Evolutionary conservation across 2,329 filamentous ascomycete species (phyloP).

Genomic region (Exophiala sp.): DNA sequence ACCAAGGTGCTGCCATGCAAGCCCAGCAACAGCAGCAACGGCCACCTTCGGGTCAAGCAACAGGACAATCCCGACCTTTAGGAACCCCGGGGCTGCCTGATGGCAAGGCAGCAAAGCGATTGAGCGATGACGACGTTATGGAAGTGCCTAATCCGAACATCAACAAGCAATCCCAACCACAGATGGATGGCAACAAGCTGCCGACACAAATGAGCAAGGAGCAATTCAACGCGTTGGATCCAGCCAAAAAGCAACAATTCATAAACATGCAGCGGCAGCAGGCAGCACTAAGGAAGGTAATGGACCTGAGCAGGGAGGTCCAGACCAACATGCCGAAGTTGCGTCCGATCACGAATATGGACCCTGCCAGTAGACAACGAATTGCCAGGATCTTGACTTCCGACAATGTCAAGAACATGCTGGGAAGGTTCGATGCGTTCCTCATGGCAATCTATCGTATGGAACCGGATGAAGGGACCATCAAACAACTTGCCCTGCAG

Average conservation of each 20-base stretch:
- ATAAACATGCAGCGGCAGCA: conserved; percentile 31
- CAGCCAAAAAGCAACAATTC: conserved; percentile 42
- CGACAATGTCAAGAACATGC: conserved; percentile 40
- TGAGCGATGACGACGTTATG: conserved; percentile 45
- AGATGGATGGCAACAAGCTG: conserved; percentile 5
- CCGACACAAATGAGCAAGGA: conserved; percentile 20
- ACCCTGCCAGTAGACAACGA: conserved; percentile 27
- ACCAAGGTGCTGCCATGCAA: conserved; percentile 5
- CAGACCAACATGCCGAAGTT: conserved; percentile 36
- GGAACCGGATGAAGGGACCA: conserved; percentile 36
- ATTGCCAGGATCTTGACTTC: conserved; percentile 33
- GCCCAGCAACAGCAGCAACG: conserved; percentile 13
- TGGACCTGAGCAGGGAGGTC: conserved; percentile 38
- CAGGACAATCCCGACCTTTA: conserved; percentile 14
- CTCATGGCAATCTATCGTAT: conserved; percentile 39
- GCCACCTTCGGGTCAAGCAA: conserved; percentile 14
- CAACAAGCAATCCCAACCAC: conserved; percentile 8
- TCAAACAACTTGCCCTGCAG: conserved; percentile 30
- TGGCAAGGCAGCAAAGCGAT: conserved; percentile 45
- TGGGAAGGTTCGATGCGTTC: conserved; percentile 42
- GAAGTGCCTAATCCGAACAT: conserved; percentile 29
- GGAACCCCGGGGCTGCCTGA: conserved; percentile 27
- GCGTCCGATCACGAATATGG: conserved; percentile 36
- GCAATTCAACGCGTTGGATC: conserved; percentile 35
- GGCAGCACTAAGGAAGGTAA: conserved; percentile 37